A percentile compares a stretch with the other conserved stretches of the same genome.
These are phyloP conservation scores for Xylariaceae sp. DNA, from an alignment of 2,329 filamentous ascomycete genomes.

Conservation along the genomic window DNA sequence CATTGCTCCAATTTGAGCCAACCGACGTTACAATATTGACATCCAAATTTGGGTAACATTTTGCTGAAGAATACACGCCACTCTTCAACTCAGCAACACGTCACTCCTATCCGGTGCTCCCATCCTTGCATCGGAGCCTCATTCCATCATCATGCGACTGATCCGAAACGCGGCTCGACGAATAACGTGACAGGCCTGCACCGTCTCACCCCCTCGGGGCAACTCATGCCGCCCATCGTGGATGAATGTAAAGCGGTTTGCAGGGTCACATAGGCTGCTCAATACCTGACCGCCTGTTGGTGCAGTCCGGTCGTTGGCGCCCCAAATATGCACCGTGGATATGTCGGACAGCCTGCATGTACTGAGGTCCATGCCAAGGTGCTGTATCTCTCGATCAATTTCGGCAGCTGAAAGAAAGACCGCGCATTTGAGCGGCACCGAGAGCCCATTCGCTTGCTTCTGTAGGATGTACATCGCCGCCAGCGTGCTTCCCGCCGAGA, in stretches of 20 bases:
- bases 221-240: not conserved
- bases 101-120: no score
- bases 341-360: not conserved
- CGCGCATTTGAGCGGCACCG: not conserved
- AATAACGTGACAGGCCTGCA: not conserved
- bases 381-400: not conserved
- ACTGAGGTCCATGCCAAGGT: not conserved
- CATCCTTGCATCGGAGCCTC: no score
- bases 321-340: not conserved
- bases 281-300: not conserved
- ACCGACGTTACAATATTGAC: no score
- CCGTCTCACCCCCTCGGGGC: not conserved
- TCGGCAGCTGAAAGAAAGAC: slow-evolving; percentile 1
- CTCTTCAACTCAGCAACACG: no score
- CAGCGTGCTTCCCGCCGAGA: not conserved
- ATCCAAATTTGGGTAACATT: no score
- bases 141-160: no score
- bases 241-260: not conserved
- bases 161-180: not conserved
- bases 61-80: no score
- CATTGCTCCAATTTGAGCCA: no score
- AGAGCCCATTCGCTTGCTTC: not conserved
- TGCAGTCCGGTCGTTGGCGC: not conserved
- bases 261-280: not conserved
- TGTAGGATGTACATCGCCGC: not conserved